Percentiles rank a stretch among this genome's conserved stretches.
phyloP scores from a whole-genome alignment of 2,329 filamentous ascomycete species.

The Aspergillus aculeatus region DNA sequence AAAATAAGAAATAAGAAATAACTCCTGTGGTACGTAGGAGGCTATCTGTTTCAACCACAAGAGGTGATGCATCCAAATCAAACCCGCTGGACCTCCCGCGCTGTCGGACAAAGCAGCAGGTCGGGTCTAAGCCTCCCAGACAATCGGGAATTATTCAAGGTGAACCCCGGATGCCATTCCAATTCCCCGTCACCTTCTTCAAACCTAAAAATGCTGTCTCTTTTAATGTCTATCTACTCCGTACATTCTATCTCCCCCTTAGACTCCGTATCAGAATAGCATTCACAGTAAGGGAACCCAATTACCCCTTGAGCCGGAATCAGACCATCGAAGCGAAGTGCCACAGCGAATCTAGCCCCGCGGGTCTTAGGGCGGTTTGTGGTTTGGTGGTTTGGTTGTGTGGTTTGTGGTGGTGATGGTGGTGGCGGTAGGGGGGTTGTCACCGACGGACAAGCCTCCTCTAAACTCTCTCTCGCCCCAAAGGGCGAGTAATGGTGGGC shows the following conservation, averaged over 20 bases:
- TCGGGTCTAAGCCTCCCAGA: neutral
- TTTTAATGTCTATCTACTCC: neutral
- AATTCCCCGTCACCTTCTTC: neutral
- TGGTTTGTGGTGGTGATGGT: neutral
- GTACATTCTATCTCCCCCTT: neutral
- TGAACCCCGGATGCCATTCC: neutral
- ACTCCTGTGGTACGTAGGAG: neutral
- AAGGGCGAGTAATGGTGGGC: neutral
- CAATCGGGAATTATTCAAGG: neutral
- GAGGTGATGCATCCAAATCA: neutral
- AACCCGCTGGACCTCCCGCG: neutral
- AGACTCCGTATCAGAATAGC: neutral
- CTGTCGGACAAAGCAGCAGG: neutral
- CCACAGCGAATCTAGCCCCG: slow-evolving; percentile 7
- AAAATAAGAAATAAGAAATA: neutral
- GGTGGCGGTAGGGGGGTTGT: neutral
- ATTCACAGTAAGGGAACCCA: neutral
- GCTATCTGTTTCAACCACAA: neutral
- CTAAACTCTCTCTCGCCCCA: neutral
- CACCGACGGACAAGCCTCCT: neutral
- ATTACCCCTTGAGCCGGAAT: neutral
- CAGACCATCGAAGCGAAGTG: neutral
- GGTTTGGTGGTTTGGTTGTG: neutral
- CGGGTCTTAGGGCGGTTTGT: too few relatives aligned
- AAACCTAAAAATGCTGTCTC: neutral